Conservation (phyloP, 192 early-diverging fungal genomes). For the Podochytrium sp. region DNA sequence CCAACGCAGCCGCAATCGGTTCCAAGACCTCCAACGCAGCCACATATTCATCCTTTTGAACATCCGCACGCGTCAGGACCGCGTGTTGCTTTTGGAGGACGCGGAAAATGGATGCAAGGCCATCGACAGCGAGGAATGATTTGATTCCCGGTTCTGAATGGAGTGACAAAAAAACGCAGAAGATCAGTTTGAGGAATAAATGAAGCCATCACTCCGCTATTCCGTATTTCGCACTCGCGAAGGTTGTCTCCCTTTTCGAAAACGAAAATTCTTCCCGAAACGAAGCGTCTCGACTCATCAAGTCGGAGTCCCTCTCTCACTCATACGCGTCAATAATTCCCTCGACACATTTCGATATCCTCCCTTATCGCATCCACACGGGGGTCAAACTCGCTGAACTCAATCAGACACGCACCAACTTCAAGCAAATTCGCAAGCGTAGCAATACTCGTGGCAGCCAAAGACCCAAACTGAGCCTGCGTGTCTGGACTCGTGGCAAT, state of each 20-base stretch:
- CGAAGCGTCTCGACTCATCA: no score
- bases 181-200: background rate
- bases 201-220: background rate
- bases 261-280: no score
- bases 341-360: no score
- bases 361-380: no score
- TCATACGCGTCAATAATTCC: no score
- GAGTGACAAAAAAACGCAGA: no score
- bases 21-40: constrained; percentile 50
- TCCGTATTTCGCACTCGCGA: no score
- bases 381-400: no score
- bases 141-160: constrained; percentile 39
- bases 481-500: constrained; percentile 19
- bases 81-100: constrained; percentile 39
- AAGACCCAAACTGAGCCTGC: background rate
- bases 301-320: no score
- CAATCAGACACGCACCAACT: constrained; percentile 24
- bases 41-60: constrained; percentile 23
- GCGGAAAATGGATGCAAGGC: constrained; percentile 28
- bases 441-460: constrained; percentile 24
- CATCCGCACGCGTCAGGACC: constrained; percentile 7
- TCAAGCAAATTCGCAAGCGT: constrained; percentile 46
- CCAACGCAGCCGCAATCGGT: constrained; percentile 44
- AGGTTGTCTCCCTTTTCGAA: no score
- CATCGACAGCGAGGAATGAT: constrained; percentile 32